phyloP scores from a whole-genome alignment of 352 stramenopile genomes.

The Aphanomyces stellatus region DNA sequence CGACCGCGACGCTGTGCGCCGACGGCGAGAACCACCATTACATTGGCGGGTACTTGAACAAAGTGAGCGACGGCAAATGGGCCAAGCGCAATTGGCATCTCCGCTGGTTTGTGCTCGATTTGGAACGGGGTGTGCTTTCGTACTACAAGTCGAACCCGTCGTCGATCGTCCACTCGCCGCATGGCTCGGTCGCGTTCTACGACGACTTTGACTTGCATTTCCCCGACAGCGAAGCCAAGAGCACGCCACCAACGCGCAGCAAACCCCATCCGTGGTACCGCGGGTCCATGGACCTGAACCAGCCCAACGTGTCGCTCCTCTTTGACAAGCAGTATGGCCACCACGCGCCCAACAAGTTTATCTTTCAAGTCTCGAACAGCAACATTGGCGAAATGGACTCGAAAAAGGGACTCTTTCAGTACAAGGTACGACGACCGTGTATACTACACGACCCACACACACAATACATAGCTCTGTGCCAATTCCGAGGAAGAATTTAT shows the following conservation, averaged over 20 bases:
- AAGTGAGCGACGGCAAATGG: slow-evolving; percentile 81
- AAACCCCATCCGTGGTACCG: slow-evolving; percentile 74
- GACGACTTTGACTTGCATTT: slow-evolving; percentile 15
- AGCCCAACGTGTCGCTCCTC: slow-evolving; percentile 62
- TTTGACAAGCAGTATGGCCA: slow-evolving; percentile 74
- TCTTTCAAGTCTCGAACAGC: slow-evolving; percentile 76
- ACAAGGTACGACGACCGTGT: slow-evolving; percentile 76
- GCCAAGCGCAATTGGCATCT: slow-evolving; percentile 73
- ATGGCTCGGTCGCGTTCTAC: slow-evolving; percentile 3
- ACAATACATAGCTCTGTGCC: slow-evolving; percentile 65
- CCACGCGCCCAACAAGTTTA: slow-evolving; percentile 70
- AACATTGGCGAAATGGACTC: slow-evolving; percentile 69
- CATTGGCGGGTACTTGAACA: slow-evolving; percentile 76
- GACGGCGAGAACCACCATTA: slow-evolving; percentile 54
- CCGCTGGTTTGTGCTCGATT: slow-evolving; percentile 79
- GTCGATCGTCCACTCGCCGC: slow-evolving; percentile 12
- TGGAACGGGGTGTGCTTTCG: slow-evolving; percentile 58
- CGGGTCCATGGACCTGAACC: slow-evolving; percentile 62
- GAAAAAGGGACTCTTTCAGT: slow-evolving; percentile 72
- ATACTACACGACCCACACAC: too few species aligned
- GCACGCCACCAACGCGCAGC: slow-evolving; percentile 16
- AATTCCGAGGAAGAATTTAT: slow-evolving; percentile 71
- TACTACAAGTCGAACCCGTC: slow-evolving; percentile 73
- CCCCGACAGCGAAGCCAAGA: slow-evolving; percentile 3
- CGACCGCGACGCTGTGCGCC: slow-evolving; percentile 9